Evolutionary conservation across 2,329 filamentous ascomycete species (phyloP).

Genomic region (Pseudogymnoascus sp.): DNA sequence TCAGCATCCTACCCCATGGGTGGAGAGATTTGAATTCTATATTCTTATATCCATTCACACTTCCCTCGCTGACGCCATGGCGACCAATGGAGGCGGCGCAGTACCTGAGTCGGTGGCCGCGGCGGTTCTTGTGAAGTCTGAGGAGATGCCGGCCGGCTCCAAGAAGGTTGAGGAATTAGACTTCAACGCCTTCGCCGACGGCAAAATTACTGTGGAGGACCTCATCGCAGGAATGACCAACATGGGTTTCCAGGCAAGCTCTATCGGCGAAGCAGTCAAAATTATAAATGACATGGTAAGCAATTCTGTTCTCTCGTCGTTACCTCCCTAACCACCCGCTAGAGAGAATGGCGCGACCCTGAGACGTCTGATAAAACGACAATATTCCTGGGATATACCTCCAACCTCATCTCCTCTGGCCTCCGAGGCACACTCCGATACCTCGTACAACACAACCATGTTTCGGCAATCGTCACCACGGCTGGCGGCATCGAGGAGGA

Average conservation of each 20-base stretch:
- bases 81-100: constrained; percentile 6
- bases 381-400: constrained; percentile 95
- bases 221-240: constrained; percentile 70
- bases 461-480: constrained; percentile 89
- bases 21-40: not conserved
- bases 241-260: constrained; percentile 79
- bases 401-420: constrained; percentile 93
- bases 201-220: constrained; percentile 75
- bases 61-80: not conserved
- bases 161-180: constrained; percentile 83
- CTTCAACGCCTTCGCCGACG: constrained; percentile 70
- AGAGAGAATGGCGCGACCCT: constrained; percentile 73
- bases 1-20: not conserved
- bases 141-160: constrained; percentile 69
- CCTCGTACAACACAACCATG: constrained; percentile 84
- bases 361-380: constrained; percentile 74
- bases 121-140: constrained; percentile 78
- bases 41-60: not conserved
- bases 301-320: not conserved
- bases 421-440: constrained; percentile 86
- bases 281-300: constrained; percentile 93
- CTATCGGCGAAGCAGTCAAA: constrained; percentile 75
- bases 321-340: constrained; percentile 18
- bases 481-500: constrained; percentile 95
- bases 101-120: constrained; percentile 59